Evolutionary conservation across 345 rosid genomes (phyloP), one percentile per base, ranked within the genome.

Genomic region (Turritis glabra): DNA sequence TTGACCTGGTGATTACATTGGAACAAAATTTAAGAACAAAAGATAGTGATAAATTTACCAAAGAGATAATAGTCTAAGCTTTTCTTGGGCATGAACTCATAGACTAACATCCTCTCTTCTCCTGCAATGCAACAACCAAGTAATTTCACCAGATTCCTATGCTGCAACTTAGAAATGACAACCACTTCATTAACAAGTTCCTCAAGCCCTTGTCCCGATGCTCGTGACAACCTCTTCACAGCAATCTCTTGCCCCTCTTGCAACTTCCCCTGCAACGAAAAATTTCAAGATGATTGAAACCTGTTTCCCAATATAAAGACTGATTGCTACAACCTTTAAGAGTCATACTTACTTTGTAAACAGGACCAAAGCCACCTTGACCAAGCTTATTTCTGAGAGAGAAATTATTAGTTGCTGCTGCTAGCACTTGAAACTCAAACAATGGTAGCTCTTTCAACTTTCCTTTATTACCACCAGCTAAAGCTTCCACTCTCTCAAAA

Each of bases 111-210:
- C 79, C 79, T 83, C 12, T 90, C 94, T 21, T 84, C 89, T 67
- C 78, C 74, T 51, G 85, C 66, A 41, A 79, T 59, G 41, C 92
- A 89, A 22, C 85, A 87, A 8, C 95, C 89, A 1, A 83, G 58
- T 40, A 88, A 82, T 17, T 75, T 87, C 69, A 90, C 90, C 1
- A 90, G 85, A 52, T 88, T 88, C 13, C 85, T 69, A 47, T 90
- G 93, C 41, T 90, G 93, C 43, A 90, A 85, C 69, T 82, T 84
- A 3, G 90, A 76, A 40, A 90, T 87, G 61, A 88, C 77, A 22
- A 77, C 32, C 41, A 88, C 85, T 76, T 90, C 93, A 63, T 85
- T 90, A 52, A 73, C 80, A 72, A 90, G 85, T 59, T 88, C 91
- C 43, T 75, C 74, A 1, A 80, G 64, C 5, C 95, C 97, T 78